phyloP scores from a whole-genome alignment of 1,139 yeast species.

The Suhomyces taliae region DNA sequence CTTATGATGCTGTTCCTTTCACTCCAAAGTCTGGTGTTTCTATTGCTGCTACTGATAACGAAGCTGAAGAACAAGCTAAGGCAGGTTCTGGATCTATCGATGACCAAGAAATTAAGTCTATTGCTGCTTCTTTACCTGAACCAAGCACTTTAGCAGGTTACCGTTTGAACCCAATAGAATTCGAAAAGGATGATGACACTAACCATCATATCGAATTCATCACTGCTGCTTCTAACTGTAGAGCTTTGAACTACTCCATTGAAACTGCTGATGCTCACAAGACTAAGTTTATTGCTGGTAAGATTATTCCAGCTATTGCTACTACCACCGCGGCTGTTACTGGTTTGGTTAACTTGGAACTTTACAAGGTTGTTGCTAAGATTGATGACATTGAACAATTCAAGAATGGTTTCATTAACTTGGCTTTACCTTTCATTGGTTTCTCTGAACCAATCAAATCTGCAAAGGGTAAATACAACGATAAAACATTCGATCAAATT shows the following conservation, averaged over 20 bases:
- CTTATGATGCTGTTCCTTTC: constrained; percentile 45
- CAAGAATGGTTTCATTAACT: constrained; percentile 90
- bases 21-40: constrained; percentile 72
- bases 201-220: constrained; percentile 96
- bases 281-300: constrained; percentile 86
- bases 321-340: constrained; percentile 97
- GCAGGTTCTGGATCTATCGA: constrained; percentile 48
- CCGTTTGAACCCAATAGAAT: constrained; percentile 82
- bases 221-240: constrained; percentile 93
- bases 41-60: constrained; percentile 87
- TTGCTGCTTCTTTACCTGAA: constrained; percentile 81
- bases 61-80: constrained; percentile 76
- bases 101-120: constrained; percentile 55
- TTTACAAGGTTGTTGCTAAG: constrained; percentile 83
- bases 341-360: constrained; percentile 88
- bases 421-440: constrained; percentile 95
- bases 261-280: constrained; percentile 74
- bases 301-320: constrained; percentile 97
- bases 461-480: constrained; percentile 78
- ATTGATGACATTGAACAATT: constrained; percentile 77
- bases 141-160: constrained; percentile 90
- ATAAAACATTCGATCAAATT: constrained; percentile 76
- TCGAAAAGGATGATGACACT: constrained; percentile 96
- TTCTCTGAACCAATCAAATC: constrained; percentile 95
- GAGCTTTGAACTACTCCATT: constrained; percentile 89